Conservation (phyloP, 352 stramenopile species). For the Globisporangium perplexum region DNA sequence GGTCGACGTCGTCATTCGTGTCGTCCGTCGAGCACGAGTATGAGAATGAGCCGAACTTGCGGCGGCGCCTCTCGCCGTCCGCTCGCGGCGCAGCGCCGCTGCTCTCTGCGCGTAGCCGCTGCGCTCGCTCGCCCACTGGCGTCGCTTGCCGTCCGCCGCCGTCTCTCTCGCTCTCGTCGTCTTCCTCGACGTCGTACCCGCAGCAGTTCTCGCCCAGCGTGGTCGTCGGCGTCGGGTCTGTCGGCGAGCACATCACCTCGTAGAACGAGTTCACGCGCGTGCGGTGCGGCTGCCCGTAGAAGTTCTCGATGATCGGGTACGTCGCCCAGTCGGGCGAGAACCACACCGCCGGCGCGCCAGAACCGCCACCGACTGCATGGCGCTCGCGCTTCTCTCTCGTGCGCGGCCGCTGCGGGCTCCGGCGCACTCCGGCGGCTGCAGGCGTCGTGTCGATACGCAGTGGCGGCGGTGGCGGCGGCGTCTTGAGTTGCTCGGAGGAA, state of each 20-base stretch:
- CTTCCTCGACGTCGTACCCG: slow-evolving; percentile 29
- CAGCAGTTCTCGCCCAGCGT: slow-evolving; percentile 56
- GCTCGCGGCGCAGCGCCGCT: not conserved
- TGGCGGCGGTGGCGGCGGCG: too few relatives aligned
- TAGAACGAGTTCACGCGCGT: slow-evolving; percentile 67
- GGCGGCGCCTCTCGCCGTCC: slow-evolving; percentile 11
- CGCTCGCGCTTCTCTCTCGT: not conserved
- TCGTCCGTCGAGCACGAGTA: slow-evolving; percentile 65
- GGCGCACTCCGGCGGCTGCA: not conserved
- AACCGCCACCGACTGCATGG: not conserved
- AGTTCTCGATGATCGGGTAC: slow-evolving; percentile 78
- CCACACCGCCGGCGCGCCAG: slow-evolving; percentile 56
- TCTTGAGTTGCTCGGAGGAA: not conserved
- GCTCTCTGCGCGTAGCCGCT: slow-evolving; percentile 1
- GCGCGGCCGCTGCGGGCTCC: slow-evolving; percentile 1
- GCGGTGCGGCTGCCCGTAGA: slow-evolving; percentile 49
- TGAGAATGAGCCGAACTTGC: slow-evolving; percentile 43
- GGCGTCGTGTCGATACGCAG: slow-evolving; percentile 10
- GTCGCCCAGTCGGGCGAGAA: slow-evolving; percentile 60
- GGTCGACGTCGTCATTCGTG: slow-evolving; percentile 47
- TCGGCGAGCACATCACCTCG: slow-evolving; percentile 81
- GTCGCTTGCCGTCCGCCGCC: not conserved
- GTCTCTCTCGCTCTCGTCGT: slow-evolving; percentile 11
- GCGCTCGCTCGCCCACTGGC: not conserved
- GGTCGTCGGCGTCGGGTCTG: slow-evolving; percentile 41